phyloP scores from a whole-genome alignment of 2,329 filamentous ascomycete genomes.

The Bipolaris bicolor region DNA sequence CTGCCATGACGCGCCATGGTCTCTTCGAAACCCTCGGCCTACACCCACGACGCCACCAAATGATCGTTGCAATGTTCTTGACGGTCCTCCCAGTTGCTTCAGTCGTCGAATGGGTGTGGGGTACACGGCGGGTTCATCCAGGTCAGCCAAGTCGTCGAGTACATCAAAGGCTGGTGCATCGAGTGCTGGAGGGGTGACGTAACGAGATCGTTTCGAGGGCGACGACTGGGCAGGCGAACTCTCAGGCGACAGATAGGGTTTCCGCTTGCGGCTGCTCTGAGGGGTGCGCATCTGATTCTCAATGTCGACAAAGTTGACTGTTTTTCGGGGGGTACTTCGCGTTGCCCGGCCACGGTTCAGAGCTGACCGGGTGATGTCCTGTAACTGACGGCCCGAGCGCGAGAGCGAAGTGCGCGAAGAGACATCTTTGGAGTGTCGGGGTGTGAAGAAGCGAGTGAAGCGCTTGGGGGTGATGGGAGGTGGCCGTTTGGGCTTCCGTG shows the following conservation, averaged over 20 bases:
- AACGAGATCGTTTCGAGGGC: constrained; percentile 48
- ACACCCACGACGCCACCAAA: constrained; percentile 53
- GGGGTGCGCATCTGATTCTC: constrained; percentile 42
- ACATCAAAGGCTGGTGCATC: constrained; percentile 29
- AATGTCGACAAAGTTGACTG: constrained; percentile 48
- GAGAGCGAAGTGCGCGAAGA: constrained; percentile 37
- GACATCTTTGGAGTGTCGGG: constrained; percentile 46
- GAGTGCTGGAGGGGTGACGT: constrained; percentile 37
- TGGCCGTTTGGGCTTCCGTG: constrained; percentile 52
- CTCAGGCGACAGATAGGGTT: constrained; percentile 50
- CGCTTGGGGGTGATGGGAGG: constrained; percentile 60
- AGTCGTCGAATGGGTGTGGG: constrained; percentile 49
- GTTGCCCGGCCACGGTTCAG: constrained; percentile 48
- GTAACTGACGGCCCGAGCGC: constrained; percentile 54
- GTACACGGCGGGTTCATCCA: constrained; percentile 33
- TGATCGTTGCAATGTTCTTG: constrained; percentile 53
- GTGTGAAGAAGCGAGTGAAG: constrained; percentile 60
- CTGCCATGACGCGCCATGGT: constrained; percentile 61
- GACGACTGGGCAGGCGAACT: constrained; percentile 52
- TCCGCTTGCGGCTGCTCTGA: constrained; percentile 45
- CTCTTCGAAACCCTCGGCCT: constrained; percentile 47
- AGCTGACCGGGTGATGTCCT: constrained; percentile 57
- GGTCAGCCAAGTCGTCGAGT: constrained; percentile 37
- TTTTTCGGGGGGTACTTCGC: constrained; percentile 46
- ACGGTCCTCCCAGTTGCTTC: constrained; percentile 40